A percentile compares a stretch with the other conserved stretches of the same genome.
Evolutionary conservation across 345 rosid species (phyloP).

Genomic region (Bruguiera sexangula): DNA sequence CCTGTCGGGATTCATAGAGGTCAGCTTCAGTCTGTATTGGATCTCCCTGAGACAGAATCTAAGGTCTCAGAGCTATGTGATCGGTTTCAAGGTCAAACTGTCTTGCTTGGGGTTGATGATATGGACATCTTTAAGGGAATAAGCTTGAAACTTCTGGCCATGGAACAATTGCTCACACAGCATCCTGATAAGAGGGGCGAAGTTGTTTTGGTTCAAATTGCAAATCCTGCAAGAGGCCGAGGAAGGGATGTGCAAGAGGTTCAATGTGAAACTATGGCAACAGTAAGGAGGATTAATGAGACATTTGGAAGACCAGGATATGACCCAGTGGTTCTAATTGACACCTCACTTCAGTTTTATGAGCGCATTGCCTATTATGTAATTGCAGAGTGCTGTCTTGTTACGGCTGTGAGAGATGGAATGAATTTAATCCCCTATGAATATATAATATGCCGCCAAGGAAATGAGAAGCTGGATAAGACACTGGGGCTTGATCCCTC

Average conservation of each 20-base stretch:
- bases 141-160: slow-evolving; percentile 86
- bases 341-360: slow-evolving; percentile 69
- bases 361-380: slow-evolving; percentile 91
- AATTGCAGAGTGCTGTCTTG: slow-evolving; percentile 90
- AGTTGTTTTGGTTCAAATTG: slow-evolving; percentile 91
- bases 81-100: slow-evolving; percentile 56
- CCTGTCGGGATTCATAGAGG: slow-evolving; percentile 90
- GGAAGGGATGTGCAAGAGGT: slow-evolving; percentile 87
- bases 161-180: slow-evolving; percentile 83
- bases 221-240: slow-evolving; percentile 92
- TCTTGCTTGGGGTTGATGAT: slow-evolving; percentile 88
- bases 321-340: slow-evolving; percentile 66
- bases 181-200: slow-evolving; percentile 62
- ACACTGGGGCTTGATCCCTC: slow-evolving; percentile 44
- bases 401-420: slow-evolving; percentile 93
- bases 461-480: slow-evolving; percentile 61
- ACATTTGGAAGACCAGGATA: slow-evolving; percentile 77
- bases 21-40: slow-evolving; percentile 72
- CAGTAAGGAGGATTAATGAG: slow-evolving; percentile 67
- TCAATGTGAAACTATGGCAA: slow-evolving; percentile 64
- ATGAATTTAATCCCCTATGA: slow-evolving; percentile 97
- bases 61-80: slow-evolving; percentile 62
- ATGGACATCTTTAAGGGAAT: slow-evolving; percentile 97
- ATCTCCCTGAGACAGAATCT: slow-evolving; percentile 68
- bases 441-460: slow-evolving; percentile 78